These are phyloP conservation scores for Phytopythium boreale DNA, from an alignment of 352 stramenopile genomes.

Conservation along the genomic window DNA sequence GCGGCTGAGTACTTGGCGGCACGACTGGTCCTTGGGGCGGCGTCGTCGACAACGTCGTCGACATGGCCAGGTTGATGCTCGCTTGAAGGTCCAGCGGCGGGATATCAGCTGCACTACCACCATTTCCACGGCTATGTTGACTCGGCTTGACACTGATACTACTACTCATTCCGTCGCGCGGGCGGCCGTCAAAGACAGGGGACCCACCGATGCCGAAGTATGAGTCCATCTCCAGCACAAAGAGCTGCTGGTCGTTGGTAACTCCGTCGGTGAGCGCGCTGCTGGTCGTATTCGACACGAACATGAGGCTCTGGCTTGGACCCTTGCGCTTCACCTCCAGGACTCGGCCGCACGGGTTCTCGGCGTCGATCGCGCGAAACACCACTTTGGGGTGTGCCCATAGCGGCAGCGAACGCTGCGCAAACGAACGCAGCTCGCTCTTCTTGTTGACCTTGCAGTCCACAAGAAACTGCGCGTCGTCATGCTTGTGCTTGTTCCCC, in stretches of 20 bases:
- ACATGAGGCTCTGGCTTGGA: conserved; percentile 42
- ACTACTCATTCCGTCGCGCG: background rate
- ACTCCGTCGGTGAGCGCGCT: conserved; percentile 23
- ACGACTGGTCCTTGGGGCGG: conserved; percentile 14
- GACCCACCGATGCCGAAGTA: conserved; percentile 84
- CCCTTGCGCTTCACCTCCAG: conserved; percentile 76
- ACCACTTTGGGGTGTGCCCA: conserved; percentile 78
- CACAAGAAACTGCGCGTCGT: background rate
- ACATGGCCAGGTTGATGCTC: conserved; percentile 82
- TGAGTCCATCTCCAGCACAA: conserved; percentile 85
- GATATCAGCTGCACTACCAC: conserved; percentile 27
- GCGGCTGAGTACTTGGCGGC: background rate
- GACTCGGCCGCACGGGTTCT: conserved; percentile 47
- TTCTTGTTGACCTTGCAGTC: conserved; percentile 28
- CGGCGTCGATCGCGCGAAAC: conserved; percentile 54
- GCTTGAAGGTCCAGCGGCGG: conserved; percentile 57
- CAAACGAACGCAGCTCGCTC: conserved; percentile 69
- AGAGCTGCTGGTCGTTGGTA: conserved; percentile 63
- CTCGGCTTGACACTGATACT: background rate
- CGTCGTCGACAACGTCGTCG: conserved; percentile 49
- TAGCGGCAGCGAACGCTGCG: conserved; percentile 54
- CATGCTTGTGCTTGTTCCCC: background rate
- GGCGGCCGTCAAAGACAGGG: conserved; percentile 58
- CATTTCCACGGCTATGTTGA: background rate
- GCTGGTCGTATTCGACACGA: conserved; percentile 14